Base-by-base conservation (phyloP, 2,329 filamentous ascomycete genomes). In the Trichoderma atroviride region DNA sequence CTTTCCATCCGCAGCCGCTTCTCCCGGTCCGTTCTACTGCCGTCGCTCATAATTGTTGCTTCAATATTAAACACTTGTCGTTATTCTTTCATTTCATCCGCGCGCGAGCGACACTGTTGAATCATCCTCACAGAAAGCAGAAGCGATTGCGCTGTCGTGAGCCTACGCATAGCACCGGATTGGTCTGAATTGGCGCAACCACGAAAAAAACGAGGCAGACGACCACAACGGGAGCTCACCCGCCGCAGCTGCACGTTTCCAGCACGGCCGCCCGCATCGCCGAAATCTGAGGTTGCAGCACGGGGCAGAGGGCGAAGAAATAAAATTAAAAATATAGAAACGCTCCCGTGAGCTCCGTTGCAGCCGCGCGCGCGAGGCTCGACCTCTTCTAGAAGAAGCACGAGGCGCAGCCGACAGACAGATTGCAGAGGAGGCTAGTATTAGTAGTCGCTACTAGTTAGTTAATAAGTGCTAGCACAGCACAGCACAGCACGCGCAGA, bases 191-290 rank as follows among this genome's bases (percentile, higher is more conserved):
- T 40, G 33, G 29, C 47, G 47, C 40, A 50, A 52, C 31, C 22
- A 35, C 10, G n/a, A 27, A 27, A 58, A 31, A 31, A 52, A 43
- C 10, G 29, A 53, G 13, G 13, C 37, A 24, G 29, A 35, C 60
- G 40, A 24, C 14, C 22, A 62, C 40, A 55, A 61, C 65, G 43
- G 63, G 50, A 31, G 22, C 63, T 33, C 62, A 56, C 31, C 43
- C 47, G 56, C 50, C 55, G 66, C 56, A 62, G 60, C 65, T 70
- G 65, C 69, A 69, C 69, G 52, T 64, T 63, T 69, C 65, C 69
- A 55, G 29, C 52, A n/a, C 69, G 69, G 69, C 65, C 24, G 60
- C 64, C 29, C 64, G 65, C 69, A 69, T 70, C 65, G 40, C 65
- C 43, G 50, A 59, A 55, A 55, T 57, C 65, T 68, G 31, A 40